Evolutionary conservation across 2,329 filamentous ascomycete genomes (phyloP).

Genomic region (Camillea tinctor): DNA sequence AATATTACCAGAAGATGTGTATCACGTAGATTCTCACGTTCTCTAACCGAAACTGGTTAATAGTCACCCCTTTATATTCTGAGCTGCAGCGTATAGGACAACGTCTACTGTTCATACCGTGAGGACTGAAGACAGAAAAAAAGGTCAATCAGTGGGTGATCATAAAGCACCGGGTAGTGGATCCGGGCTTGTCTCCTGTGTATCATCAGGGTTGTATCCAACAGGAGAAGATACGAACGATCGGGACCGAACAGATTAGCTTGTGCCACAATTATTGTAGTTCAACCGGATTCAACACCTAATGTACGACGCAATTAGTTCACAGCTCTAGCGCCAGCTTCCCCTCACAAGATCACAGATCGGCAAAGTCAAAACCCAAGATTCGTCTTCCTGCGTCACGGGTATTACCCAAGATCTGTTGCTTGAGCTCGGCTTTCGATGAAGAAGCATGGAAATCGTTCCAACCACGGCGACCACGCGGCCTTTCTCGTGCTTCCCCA

Average conservation of each 20-base stretch:
- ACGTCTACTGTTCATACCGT: neutral
- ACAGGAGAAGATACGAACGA: neutral
- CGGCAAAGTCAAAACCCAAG: neutral
- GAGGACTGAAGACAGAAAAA: neutral
- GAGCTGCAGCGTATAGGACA: too few species aligned
- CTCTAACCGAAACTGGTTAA: neutral
- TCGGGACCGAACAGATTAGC: neutral
- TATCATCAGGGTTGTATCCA: neutral
- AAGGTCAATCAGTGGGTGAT: neutral
- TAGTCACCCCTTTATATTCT: too few species aligned
- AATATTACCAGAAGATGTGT: neutral
- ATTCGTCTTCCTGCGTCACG: neutral
- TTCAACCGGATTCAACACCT: too few species aligned
- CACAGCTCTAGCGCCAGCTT: neutral
- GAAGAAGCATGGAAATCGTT: neutral
- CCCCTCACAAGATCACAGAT: neutral
- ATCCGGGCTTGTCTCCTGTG: neutral
- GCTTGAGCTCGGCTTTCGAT: neutral
- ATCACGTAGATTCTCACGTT: neutral
- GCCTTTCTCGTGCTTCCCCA: neutral
- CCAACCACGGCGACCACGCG: neutral
- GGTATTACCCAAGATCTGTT: neutral
- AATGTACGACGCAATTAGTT: neutral
- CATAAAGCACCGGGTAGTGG: neutral
- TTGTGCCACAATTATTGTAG: neutral